Evolutionary conservation across 2,329 filamentous ascomycete species (phyloP).

Genomic region (Colletotrichum truncatum): DNA sequence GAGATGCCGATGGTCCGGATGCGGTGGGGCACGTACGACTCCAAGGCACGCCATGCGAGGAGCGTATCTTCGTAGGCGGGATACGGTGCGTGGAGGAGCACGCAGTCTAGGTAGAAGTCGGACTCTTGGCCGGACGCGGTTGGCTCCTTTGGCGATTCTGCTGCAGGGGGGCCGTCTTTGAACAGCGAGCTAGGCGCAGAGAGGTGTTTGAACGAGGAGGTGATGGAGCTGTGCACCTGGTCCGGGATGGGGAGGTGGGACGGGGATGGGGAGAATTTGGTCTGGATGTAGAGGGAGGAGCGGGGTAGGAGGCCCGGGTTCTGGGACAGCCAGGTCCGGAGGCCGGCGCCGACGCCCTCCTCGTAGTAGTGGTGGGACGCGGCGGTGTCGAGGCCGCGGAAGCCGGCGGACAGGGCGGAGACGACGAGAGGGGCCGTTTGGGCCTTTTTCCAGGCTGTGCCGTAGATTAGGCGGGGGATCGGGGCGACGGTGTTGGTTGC

Average conservation of each 20-base stretch:
- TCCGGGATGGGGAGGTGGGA: constrained; percentile 61
- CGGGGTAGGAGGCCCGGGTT: constrained; percentile 9
- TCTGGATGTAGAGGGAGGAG: constrained; percentile 69
- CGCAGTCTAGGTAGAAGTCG: constrained; percentile 70
- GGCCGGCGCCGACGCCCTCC: constrained; percentile 72
- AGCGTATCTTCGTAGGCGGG: constrained; percentile 57
- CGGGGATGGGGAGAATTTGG: constrained; percentile 67
- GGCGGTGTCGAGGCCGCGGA: constrained; percentile 80
- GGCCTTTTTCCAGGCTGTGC: constrained; percentile 87
- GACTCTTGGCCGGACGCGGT: constrained; percentile 24
- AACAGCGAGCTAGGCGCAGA: constrained; percentile 39
- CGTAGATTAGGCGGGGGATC: constrained; percentile 73
- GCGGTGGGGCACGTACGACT: constrained; percentile 70
- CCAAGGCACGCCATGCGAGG: constrained; percentile 72
- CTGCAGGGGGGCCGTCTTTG: background rate
- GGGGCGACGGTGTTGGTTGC: constrained; percentile 17
- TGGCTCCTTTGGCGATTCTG: background rate
- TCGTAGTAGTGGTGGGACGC: constrained; percentile 83
- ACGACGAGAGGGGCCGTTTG: constrained; percentile 73
- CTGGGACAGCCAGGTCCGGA: constrained; percentile 49
- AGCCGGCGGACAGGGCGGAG: constrained; percentile 73
- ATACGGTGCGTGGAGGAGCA: constrained; percentile 76
- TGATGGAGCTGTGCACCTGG: constrained; percentile 74
- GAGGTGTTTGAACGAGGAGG: constrained; percentile 73
- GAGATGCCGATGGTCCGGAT: constrained; percentile 79